Percentiles rank a stretch among this genome's conserved stretches.
Evolutionary conservation across 768 basidiomycete species (phyloP).

Genomic region (Scleroderma bovista): DNA sequence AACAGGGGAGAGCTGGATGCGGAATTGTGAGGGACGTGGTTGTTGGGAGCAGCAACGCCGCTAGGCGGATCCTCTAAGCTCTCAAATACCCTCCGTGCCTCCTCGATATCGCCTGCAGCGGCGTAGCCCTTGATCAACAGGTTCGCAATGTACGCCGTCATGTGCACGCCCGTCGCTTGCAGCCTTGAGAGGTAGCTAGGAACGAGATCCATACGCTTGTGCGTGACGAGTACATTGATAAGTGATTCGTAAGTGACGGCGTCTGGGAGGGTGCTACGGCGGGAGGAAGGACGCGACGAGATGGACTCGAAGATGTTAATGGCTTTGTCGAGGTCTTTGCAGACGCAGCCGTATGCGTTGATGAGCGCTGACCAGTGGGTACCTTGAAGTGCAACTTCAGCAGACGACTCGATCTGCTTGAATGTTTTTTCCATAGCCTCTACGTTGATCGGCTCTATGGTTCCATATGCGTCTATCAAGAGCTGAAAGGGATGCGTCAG

Average conservation of each 20-base stretch:
- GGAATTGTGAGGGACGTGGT: conserved; percentile 69
- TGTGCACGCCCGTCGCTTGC: conserved; percentile 57
- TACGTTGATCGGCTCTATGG: conserved; percentile 77
- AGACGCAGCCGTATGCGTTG: conserved; percentile 80
- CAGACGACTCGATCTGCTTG: conserved; percentile 44
- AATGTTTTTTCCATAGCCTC: conserved; percentile 69
- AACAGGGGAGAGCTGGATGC: conserved; percentile 23
- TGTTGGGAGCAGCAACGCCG: conserved; percentile 84
- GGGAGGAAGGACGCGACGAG: conserved; percentile 43
- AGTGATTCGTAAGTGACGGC: conserved; percentile 87
- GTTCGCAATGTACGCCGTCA: conserved; percentile 96
- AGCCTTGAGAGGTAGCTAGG: conserved; percentile 62
- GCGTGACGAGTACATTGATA: conserved; percentile 78
- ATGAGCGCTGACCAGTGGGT: conserved; percentile 82
- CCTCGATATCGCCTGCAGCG: conserved; percentile 59
- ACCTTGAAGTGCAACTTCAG: conserved; percentile 33
- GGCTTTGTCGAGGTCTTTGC: conserved; percentile 73
- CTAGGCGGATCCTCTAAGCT: conserved; percentile 69
- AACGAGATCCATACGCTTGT: conserved; percentile 74
- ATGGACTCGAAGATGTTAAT: conserved; percentile 75
- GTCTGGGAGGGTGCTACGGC: conserved; percentile 48
- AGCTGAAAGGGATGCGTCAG: conserved; percentile 40
- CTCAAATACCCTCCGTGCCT: conserved; percentile 77
- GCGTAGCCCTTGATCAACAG: conserved; percentile 54
- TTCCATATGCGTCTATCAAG: conserved; percentile 83